Conservation (phyloP, 2,329 filamentous ascomycete species). For the Penicillium sclerotiorum region DNA sequence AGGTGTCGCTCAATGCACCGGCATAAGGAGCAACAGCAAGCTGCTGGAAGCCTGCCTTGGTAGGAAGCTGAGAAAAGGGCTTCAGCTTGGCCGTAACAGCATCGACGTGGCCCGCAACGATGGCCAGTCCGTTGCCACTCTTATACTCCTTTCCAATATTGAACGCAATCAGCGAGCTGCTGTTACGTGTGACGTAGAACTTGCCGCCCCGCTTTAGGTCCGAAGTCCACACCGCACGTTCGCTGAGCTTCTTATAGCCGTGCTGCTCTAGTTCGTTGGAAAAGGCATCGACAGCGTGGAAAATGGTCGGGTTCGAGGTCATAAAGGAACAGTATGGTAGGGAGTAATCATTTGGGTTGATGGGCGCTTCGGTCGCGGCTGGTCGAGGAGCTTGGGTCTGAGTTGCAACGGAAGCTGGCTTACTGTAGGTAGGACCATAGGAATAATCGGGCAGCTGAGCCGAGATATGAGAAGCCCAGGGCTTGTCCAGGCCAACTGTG, state of each 20-base stretch:
- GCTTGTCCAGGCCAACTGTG: constrained; percentile 29
- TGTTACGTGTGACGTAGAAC: constrained; percentile 86
- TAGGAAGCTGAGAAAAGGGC: constrained; percentile 83
- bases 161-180: constrained; percentile 83
- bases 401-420: constrained; percentile 15
- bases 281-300: constrained; percentile 83
- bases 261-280: constrained; percentile 69
- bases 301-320: constrained; percentile 87
- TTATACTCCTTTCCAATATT: constrained; percentile 77
- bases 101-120: constrained; percentile 91
- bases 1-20: constrained; percentile 81
- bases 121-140: constrained; percentile 81
- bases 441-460: constrained; percentile 29
- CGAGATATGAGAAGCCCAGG: constrained; percentile 34
- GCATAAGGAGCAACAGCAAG: constrained; percentile 92
- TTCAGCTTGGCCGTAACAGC: constrained; percentile 88
- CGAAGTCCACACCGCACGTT: constrained; percentile 74
- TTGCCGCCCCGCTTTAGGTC: constrained; percentile 78
- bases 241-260: constrained; percentile 75
- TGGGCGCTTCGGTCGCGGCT: constrained; percentile 19
- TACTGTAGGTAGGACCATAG: constrained; percentile 8
- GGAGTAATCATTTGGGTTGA: constrained; percentile 65
- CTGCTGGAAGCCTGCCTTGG: constrained; percentile 81
- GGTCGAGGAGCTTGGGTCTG: constrained; percentile 19
- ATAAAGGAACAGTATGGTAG: constrained; percentile 87